Evolutionary conservation across 768 basidiomycete species (phyloP), one percentile per base, ranked within the genome.

Genomic region (Lactifluus piperatus): DNA sequence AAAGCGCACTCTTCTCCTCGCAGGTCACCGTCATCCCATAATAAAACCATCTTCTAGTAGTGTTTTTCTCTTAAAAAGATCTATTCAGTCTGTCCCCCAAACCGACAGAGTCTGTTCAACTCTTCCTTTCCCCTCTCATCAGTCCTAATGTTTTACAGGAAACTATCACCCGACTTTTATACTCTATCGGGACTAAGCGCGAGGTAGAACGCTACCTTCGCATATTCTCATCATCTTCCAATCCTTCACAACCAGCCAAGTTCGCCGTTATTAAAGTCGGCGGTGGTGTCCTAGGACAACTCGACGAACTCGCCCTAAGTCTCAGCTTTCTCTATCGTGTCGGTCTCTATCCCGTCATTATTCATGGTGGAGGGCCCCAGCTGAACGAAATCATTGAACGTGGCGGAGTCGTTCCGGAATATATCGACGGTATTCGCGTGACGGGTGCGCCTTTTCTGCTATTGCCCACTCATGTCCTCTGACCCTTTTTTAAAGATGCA

Each of bases 211-310:
- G 97, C 62, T 94, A 99, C 76, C 85, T 99, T 30, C 88, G 95
- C 50, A 99, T 99, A 69, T 99, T 99, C 71, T 92, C 93, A 10
- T 87, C 91, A n/a, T 86, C 92, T 22, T 90, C 91, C 7, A 86
- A 94, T 67, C 83, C 88, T 2, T 85, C 90, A 16, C 84, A 91
- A 60, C 90, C 91, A 41, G 94, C 94, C 61, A 95, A 92, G 72
- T 97, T 97, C 68, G 94, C 93, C 39, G 97, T 99, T 60, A 86
- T 99, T 79, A 99, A 99, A 75, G 85, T 99, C 66, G 97, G 97
- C 60, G 97, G 97, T 48, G 95, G 91, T 8, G 94, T 98, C 44
- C 79, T 99, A 6, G 88, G 86, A 67, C 83, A 98, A 60, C 76
- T 97, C 53, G 88, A 97, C 63, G 94, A 97, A 64, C 84, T 99